phyloP scores from a whole-genome alignment of 192 early-diverging fungal species.

The Umbelopsis sp. region DNA sequence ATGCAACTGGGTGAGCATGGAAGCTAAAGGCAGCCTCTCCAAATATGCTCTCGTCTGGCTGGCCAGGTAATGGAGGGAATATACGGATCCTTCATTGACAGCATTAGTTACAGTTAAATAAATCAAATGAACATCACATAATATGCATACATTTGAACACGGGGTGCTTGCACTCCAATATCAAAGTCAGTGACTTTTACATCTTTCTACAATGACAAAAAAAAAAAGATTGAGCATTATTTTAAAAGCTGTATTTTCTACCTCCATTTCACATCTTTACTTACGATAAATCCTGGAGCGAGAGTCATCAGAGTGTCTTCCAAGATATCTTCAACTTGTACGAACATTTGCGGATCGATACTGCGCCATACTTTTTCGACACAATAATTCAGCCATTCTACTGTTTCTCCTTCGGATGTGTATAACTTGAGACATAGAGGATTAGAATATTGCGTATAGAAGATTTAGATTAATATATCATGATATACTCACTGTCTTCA shows the following conservation, averaged over 20 bases:
- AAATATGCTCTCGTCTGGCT: slow-evolving; percentile 33
- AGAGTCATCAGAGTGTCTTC: slow-evolving; percentile 25
- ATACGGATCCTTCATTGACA: slow-evolving; percentile 18
- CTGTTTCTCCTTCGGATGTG: slow-evolving; percentile 26
- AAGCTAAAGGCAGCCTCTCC: slow-evolving; percentile 32
- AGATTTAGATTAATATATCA: background rate
- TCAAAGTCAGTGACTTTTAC: slow-evolving; percentile 36
- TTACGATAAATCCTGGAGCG: slow-evolving; percentile 19
- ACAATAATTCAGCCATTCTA: slow-evolving; percentile 35
- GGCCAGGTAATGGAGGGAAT: slow-evolving; percentile 26
- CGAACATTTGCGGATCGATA: slow-evolving; percentile 33
- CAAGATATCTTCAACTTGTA: slow-evolving; percentile 27
- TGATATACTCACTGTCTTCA: slow-evolving; percentile 21
- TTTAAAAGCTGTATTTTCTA: background rate
- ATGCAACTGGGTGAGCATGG: slow-evolving; percentile 26
- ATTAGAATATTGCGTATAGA: background rate
- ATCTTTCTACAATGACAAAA: slow-evolving; percentile 12
- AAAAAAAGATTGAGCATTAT: background rate
- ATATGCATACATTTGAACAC: slow-evolving; percentile 25
- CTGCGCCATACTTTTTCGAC: slow-evolving; percentile 33
- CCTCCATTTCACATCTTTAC: background rate
- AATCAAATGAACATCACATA: background rate
- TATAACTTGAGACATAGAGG: slow-evolving; percentile 17
- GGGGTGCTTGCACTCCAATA: slow-evolving; percentile 35
- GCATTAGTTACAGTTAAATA: background rate